These are phyloP conservation scores for Colletotrichum magnum DNA, from an alignment of 2,329 filamentous ascomycete genomes.

Conservation along the genomic window DNA sequence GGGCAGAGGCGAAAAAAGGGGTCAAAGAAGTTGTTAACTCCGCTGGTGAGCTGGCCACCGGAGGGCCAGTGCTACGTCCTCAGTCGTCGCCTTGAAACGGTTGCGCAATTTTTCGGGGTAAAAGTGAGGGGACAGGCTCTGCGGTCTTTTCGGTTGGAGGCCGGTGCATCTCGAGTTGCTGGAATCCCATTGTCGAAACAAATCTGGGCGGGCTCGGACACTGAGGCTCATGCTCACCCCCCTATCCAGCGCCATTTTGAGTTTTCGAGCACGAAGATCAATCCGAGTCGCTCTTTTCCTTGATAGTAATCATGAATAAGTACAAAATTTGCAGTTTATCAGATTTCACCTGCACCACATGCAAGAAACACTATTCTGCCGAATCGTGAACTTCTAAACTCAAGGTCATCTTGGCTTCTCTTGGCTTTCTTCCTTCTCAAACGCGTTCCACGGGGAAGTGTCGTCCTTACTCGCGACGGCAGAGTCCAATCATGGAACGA, in stretches of 20 bases:
- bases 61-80: conserved; percentile 19
- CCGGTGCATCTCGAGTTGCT: no score
- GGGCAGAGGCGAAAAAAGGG: neutral
- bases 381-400: neutral
- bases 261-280: conserved; percentile 2
- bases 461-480: conserved; percentile 2
- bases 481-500: neutral
- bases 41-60: neutral
- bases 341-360: neutral
- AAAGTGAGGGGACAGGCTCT: no score
- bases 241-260: neutral
- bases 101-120: no score
- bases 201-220: conserved; percentile 4
- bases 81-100: conserved; percentile 20
- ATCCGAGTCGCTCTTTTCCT: neutral
- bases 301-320: neutral
- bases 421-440: neutral
- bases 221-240: conserved; percentile 16
- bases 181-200: conserved; percentile 12
- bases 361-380: neutral
- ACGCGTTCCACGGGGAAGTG: neutral
- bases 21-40: neutral
- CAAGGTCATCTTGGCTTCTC: neutral
- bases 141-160: conserved; percentile 7
- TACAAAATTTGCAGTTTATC: neutral